Base-by-base conservation (phyloP, 1,139 yeast species). In the Taiozyma sp. region DNA sequence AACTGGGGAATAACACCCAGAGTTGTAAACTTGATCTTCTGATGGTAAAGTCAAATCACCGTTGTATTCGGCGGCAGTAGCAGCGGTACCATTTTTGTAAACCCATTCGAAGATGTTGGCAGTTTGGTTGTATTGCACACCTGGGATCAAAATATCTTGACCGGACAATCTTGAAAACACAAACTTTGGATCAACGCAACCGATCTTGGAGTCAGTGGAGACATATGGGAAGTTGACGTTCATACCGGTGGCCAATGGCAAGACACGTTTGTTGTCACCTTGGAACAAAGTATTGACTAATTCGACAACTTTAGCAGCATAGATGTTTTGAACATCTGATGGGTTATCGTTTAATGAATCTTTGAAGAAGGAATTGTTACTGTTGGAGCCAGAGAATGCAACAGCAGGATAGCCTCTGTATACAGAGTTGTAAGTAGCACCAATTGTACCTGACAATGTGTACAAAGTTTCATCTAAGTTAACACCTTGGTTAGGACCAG, bases 221-320 rank as follows among this genome's bases (percentile, higher is more conserved):
- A 73, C 79, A 27, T 63, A 63, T 46, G 81, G 81, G 64, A 76
- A 68, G 65, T 78, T 78, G 51, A 78, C 76, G 57, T 74, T 76
- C 49, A 78, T 51, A 47, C 81, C 81, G 40, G 72, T 69, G 48
- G 76, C 74, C 48, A 67, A 53, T 28, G 82, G 82, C 55, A 78
- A 63, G 41, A 71, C 58, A 56, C 70, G 60, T 16, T 44, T 47
- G 47, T 57, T 58, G 43, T 63, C 64, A 50, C 70, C 72, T 8
- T 61, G 60, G 52, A 76, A 71, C 48, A 78, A 55, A n/a, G 68
- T 57, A 54, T 70, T 64, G 40, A 75, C 74, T 36, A 78, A 63
- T 44, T 74, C 70, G 27, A 70, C 72, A 12, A 74, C 67, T 57
- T 67, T 65, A 44, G 66, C 57, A 48, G 79, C 70, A 57, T 75